Conservation (phyloP, 768 basidiomycete species). For the Russula foetens region DNA sequence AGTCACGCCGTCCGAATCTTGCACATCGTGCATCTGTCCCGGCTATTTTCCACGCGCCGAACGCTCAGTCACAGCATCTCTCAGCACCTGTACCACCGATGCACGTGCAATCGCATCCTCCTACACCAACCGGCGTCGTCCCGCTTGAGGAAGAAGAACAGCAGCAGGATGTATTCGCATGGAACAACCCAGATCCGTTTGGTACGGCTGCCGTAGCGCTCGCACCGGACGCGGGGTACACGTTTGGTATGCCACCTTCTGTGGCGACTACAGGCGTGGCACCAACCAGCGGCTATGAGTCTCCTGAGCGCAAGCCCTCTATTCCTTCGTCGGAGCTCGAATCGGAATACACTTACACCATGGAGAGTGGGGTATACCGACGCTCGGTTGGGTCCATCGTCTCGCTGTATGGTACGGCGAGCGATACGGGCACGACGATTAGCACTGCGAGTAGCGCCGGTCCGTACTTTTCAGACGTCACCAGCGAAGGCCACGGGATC, state of each 20-base stretch:
- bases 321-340: conserved; percentile 3
- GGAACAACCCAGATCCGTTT: conserved; percentile 18
- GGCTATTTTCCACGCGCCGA: conserved; percentile 3
- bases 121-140: conserved; percentile 1
- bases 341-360: background rate
- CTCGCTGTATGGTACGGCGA: conserved; percentile 12
- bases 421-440: conserved; percentile 8
- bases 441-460: conserved; percentile 16
- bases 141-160: conserved; percentile 11
- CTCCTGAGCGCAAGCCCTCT: conserved; percentile 17
- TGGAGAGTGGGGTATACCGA: conserved; percentile 8
- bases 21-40: conserved; percentile 19
- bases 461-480: conserved; percentile 18
- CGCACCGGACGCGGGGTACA: conserved; percentile 17
- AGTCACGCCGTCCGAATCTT: conserved; percentile 13
- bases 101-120: background rate
- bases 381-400: conserved; percentile 15
- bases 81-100: conserved; percentile 1
- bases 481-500: conserved; percentile 9
- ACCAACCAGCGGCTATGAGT: conserved; percentile 11
- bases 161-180: conserved; percentile 7
- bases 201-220: conserved; percentile 5
- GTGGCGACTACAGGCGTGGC: background rate
- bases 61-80: background rate
- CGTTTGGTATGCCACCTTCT: conserved; percentile 12